Evolutionary conservation across 495 filamentous ascomycete genomes (phyloP), one percentile per base, ranked within the genome.

Genomic region (Acidiella bohemica): DNA sequence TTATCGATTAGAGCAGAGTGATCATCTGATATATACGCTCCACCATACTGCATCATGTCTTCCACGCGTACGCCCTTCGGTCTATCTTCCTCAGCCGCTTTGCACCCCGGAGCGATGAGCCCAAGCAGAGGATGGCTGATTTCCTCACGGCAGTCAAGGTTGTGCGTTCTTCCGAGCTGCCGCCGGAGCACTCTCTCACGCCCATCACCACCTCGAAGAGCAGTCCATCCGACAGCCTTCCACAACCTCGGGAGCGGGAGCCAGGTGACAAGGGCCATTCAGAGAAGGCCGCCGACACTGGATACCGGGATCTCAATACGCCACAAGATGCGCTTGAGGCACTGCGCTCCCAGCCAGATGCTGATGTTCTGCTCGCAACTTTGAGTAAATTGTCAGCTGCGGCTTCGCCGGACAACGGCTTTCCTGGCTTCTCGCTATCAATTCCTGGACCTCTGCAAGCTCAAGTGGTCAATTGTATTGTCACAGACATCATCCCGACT

Each of bases 401-500:
- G 39, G 45, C n/a, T n/a, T n/a, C n/a, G n/a, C n/a, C n/a, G n/a
- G n/a, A n/a, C n/a, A n/a, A 17, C 41, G 55, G 26, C 12, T 36
- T 35, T n/a, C 5, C 25, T 3, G 42, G 53, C 12, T 76, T 84
- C 48, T 68, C 71, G 45, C 70, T 92, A 35, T 63, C 65, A 42
- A 56, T 62, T n/a, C 76, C 82, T 30, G 67, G 66, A 27, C 74
- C 84, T 2, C 59, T 70, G 47, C 62, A 72, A 36, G 70, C 83
- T 4, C 79, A 84, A 51, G 70, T 93, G 5, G 61, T 85, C 33
- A 75, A 79, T 53, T 57, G 67, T 8, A 60, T 94, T 48, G 72
- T 84, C 41, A 73, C 63, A 25, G 71, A 71, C 25, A 81, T 78
- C 27, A 64, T 87, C 5, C 78, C 81, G 4, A 76, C 82, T 48